Base-by-base conservation (phyloP, 495 filamentous ascomycete species). In the Trichocladium uniseriatum region DNA sequence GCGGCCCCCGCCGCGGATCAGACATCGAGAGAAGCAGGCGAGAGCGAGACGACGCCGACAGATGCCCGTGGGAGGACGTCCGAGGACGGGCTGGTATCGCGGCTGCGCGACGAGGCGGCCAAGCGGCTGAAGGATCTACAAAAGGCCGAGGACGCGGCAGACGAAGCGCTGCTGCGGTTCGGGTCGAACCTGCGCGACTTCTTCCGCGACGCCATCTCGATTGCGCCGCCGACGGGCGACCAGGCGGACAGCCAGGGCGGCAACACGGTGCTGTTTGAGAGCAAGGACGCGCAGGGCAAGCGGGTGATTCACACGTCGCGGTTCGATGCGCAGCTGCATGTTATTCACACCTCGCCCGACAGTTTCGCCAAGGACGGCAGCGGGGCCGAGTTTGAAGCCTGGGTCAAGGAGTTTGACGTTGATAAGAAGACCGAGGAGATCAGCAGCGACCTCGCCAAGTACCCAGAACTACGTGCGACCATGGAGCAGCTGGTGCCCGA, bases 401-500 rank as follows among this genome's bases (percentile, higher is more conserved):
- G 89, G 80, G 76, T 76, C 46, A 75, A 82, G 52, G 74, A 73
- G 1, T 97, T 96, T 65, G 79, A 87, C 54, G 77, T 86, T 14
- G 89, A 91, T 6, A 76, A 71, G 50, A 88, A 94, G 76, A 97
- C 92, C 13, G 85, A 85, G 40, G 82, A 82, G 44, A 92, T 99
- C 50, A 79, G 81, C 44, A 72, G 73, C 40, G 89, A 97, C 65
- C 59, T 99, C 48, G 83, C 90, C 49, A 88, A 84, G 54, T 95
- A 94, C 57, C 81, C 84, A 19, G 92, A 97, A 68, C 72, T 99
- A 51, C 77, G 92, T 50, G 66, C 77, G 35, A 89, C 90, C 5
- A 97, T 96, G 92, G 94, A 95, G 76, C 90, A 85, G 70, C 74
- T 95, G 43, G 94, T 97, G 18, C 94, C 92, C 15, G 89, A 89